Evolutionary conservation across 768 basidiomycete species (phyloP).

Genomic region (Boletus reticulatus): DNA sequence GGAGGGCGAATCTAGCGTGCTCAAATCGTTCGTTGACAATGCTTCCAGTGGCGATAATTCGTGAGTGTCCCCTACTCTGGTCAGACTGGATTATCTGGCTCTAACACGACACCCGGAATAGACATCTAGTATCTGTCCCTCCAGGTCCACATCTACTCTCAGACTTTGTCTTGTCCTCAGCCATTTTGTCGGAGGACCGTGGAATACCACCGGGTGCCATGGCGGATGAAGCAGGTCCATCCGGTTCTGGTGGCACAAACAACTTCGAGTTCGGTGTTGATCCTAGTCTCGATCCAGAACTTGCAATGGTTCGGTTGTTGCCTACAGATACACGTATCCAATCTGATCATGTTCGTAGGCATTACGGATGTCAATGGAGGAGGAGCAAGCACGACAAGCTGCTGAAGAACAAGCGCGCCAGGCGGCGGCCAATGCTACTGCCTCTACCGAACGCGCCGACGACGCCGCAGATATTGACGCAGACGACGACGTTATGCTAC

Average conservation of each 20-base stretch:
- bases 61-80: conserved; percentile 42
- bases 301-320: conserved; percentile 76
- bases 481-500: conserved; percentile 78
- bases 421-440: conserved; percentile 20
- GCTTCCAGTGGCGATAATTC: conserved; percentile 83
- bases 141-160: conserved; percentile 81
- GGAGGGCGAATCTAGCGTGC: conserved; percentile 60
- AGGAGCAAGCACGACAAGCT: conserved; percentile 78
- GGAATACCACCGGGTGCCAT: conserved; percentile 64
- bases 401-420: conserved; percentile 40
- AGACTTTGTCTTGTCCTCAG: conserved; percentile 75
- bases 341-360: conserved; percentile 50
- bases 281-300: conserved; percentile 92
- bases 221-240: conserved; percentile 47
- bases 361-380: conserved; percentile 95
- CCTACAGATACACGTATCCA: neutral
- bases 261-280: conserved; percentile 90
- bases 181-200: conserved; percentile 80
- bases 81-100: neutral
- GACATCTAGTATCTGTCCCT: conserved; percentile 79
- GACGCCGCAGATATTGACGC: conserved; percentile 50
- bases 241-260: conserved; percentile 46
- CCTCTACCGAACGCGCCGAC: conserved; percentile 21
- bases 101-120: conserved; percentile 27
- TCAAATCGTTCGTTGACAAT: conserved; percentile 81